phyloP scores from a whole-genome alignment of 805 yeast species.

The Blastobotrys attinorum region DNA sequence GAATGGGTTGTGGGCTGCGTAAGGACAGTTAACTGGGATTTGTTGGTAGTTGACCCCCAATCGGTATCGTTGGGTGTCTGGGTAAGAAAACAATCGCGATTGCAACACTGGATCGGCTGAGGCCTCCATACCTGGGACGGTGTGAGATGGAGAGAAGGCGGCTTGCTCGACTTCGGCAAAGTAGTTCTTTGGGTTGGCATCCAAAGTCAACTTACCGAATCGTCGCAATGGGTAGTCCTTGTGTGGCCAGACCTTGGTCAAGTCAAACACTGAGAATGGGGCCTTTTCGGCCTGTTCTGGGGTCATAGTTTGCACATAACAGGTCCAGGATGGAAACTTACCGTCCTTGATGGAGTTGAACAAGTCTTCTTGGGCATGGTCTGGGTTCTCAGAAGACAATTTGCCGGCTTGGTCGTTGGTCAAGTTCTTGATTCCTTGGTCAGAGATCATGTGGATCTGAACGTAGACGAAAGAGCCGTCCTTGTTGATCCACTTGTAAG shows the following conservation, averaged over 20 bases:
- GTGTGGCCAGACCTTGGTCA: conserved; percentile 55
- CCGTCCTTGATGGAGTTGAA: conserved; percentile 42
- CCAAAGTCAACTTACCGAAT: conserved; percentile 47
- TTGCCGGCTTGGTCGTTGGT: conserved; percentile 40
- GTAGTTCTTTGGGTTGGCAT: conserved; percentile 50
- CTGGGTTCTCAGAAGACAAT: conserved; percentile 44
- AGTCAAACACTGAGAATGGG: conserved; percentile 40
- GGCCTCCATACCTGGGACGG: conserved; percentile 69
- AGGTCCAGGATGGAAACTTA: conserved; percentile 43
- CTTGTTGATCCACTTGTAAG: conserved; percentile 48
- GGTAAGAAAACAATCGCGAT: conserved; percentile 66
- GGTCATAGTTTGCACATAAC: conserved; percentile 53
- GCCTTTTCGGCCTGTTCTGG: conserved; percentile 39
- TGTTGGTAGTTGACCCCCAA: conserved; percentile 62
- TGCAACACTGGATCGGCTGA: conserved; percentile 73
- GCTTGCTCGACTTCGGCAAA: conserved; percentile 44
- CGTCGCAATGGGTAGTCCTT: conserved; percentile 45
- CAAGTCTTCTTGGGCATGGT: conserved; percentile 38
- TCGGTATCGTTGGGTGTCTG: conserved; percentile 72
- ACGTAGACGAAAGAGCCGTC: conserved; percentile 46
- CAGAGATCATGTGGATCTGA: conserved; percentile 46
- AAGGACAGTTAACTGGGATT: conserved; percentile 63
- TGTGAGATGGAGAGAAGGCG: conserved; percentile 67
- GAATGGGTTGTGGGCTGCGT: conserved; percentile 34
- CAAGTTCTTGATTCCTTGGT: conserved; percentile 42